Conservation (phyloP, 148 eudicot species). For the Dianthus caryophyllus region DNA sequence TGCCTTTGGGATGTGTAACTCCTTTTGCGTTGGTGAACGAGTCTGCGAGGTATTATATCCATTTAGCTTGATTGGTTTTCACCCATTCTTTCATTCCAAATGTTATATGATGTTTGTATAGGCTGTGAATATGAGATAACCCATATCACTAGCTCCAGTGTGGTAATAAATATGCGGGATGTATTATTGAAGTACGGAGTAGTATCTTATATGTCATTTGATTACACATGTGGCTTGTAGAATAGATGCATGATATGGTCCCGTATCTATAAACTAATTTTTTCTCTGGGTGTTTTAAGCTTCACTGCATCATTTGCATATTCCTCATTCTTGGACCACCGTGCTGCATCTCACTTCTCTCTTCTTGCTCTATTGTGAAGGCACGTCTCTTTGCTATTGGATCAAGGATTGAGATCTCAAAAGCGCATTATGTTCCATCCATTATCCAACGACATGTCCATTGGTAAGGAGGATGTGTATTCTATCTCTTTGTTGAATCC, state of each 20-base stretch:
- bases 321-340: not conserved
- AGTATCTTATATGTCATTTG: not conserved
- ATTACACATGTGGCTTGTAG: not conserved
- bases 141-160: not conserved
- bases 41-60: slow-evolving; percentile 60
- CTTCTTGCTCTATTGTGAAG: slow-evolving; percentile 30
- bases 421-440: slow-evolving; percentile 80
- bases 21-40: slow-evolving; percentile 84
- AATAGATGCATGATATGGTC: not conserved
- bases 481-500: not conserved
- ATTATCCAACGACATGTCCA: slow-evolving; percentile 71
- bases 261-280: not conserved
- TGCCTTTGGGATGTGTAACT: slow-evolving; percentile 92
- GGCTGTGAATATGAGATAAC: not conserved
- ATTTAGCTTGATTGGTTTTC: not conserved
- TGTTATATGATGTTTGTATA: not conserved
- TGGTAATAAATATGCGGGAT: not conserved
- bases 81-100: not conserved
- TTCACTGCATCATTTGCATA: not conserved
- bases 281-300: not conserved
- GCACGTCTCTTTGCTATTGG: slow-evolving; percentile 51
- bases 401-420: slow-evolving; percentile 64
- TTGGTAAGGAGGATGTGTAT: slow-evolving; percentile 44
- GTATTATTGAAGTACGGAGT: no score
- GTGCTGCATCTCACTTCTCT: slow-evolving; percentile 10